Evolutionary conservation across 208 protist species (phyloP).

Genomic region (Acanthamoeba royreba): DNA sequence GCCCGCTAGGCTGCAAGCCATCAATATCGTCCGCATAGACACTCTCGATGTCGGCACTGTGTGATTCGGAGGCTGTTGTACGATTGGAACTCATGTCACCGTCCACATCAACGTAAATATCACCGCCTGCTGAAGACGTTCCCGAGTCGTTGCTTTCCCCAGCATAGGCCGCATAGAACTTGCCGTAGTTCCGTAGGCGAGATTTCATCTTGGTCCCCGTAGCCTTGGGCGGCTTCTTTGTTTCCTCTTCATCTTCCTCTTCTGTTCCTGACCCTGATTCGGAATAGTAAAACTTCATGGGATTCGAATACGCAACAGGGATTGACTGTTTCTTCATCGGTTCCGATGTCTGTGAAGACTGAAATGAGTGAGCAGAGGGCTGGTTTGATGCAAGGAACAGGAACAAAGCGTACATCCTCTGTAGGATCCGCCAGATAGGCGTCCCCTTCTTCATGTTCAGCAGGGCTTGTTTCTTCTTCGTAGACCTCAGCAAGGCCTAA

Average conservation of each 20-base stretch:
- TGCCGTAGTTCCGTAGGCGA: neutral
- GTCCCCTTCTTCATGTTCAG: neutral
- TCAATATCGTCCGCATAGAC: neutral
- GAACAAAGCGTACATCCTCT: no score
- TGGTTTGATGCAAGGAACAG: no score
- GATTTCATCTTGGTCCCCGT: neutral
- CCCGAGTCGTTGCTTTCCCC: neutral
- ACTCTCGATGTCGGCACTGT: neutral
- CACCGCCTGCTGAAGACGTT: no score
- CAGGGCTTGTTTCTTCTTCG: neutral
- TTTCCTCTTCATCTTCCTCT: neutral
- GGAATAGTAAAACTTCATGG: neutral
- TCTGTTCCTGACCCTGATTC: no score
- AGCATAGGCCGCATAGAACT: neutral
- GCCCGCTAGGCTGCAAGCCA: no score
- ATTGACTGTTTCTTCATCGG: neutral
- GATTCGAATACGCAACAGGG: neutral
- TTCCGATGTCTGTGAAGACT: no score
- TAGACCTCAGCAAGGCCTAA: neutral
- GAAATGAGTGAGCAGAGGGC: no score
- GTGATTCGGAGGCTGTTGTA: no score
- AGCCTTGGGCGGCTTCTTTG: no score
- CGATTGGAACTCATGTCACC: neutral
- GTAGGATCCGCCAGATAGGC: no score
- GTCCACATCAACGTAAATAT: neutral